These are phyloP conservation scores for Fraxinus pennsylvanica DNA, from an alignment of 257 asterid genomes.

Conservation along the genomic window DNA sequence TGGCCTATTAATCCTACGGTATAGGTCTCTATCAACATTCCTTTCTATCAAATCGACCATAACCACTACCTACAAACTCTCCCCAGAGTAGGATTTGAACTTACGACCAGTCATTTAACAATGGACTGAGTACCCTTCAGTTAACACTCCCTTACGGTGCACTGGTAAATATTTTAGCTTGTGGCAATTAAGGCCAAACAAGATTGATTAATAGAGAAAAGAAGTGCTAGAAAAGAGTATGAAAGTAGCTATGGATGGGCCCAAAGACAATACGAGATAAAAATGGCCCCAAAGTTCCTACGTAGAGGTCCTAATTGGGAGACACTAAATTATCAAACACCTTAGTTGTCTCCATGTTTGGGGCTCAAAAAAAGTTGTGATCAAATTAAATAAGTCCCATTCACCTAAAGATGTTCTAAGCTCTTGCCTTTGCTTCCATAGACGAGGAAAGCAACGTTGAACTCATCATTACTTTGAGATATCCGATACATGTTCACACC, in stretches of 20 bases:
- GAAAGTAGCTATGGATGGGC: constrained; percentile 25
- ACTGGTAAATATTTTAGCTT: too few relatives aligned
- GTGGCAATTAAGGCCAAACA: neutral
- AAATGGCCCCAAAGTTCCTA: constrained; percentile 32
- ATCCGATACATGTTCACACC: neutral
- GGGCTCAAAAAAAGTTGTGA: constrained; percentile 17
- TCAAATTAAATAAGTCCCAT: neutral
- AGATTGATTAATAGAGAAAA: neutral
- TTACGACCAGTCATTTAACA: too few relatives aligned
- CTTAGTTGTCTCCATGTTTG: constrained; percentile 34
- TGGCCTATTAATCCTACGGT: too few relatives aligned
- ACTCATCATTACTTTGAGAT: constrained; percentile 33
- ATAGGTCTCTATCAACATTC: too few relatives aligned
- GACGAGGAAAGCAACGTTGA: constrained; percentile 32
- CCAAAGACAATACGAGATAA: constrained; percentile 22
- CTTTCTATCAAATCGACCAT: too few relatives aligned
- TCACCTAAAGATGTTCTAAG: neutral
- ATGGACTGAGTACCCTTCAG: too few relatives aligned
- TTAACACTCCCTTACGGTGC: too few relatives aligned
- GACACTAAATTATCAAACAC: constrained; percentile 29
- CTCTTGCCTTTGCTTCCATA: constrained; percentile 23
- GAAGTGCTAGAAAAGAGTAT: constrained; percentile 1
- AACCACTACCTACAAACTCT: too few relatives aligned
- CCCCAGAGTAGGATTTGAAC: too few relatives aligned
- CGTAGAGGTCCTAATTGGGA: constrained; percentile 28